Conservation (phyloP, 352 stramenopile species). For the Globisporangium rhizosaccharum region DNA sequence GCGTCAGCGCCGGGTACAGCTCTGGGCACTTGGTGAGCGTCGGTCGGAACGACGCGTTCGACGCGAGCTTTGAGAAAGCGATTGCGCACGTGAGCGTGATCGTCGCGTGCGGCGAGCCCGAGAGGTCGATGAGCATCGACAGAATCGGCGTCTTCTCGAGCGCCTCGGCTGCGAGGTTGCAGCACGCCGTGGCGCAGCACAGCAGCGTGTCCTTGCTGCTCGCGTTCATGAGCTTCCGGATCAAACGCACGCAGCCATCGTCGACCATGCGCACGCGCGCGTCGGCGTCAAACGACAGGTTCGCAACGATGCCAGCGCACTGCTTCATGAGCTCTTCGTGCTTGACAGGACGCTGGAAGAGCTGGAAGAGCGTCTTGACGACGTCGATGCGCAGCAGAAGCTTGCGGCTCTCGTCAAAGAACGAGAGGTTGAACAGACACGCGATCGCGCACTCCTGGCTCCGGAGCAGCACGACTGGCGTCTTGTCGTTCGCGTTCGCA, state of each 20-base stretch:
- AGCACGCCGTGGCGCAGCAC: slow-evolving; percentile 69
- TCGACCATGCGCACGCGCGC: slow-evolving; percentile 53
- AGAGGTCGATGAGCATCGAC: slow-evolving; percentile 79
- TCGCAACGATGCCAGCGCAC: slow-evolving; percentile 56
- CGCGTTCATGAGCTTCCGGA: slow-evolving; percentile 64
- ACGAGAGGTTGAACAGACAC: slow-evolving; percentile 80
- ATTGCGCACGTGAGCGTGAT: slow-evolving; percentile 77
- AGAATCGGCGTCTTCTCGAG: slow-evolving; percentile 66
- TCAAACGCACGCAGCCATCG: slow-evolving; percentile 51
- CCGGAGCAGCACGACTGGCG: slow-evolving; percentile 35
- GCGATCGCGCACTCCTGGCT: slow-evolving; percentile 69
- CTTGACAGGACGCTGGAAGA: slow-evolving; percentile 64
- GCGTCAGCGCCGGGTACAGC: slow-evolving; percentile 66
- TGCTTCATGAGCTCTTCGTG: slow-evolving; percentile 66
- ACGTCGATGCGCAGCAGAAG: slow-evolving; percentile 54
- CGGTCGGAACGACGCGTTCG: slow-evolving; percentile 41
- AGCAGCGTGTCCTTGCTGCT: slow-evolving; percentile 57
- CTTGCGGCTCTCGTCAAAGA: slow-evolving; percentile 57
- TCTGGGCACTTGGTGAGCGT: slow-evolving; percentile 65
- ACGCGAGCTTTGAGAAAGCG: slow-evolving; percentile 71
- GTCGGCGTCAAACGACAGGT: slow-evolving; percentile 71
- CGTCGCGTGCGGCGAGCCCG: slow-evolving; percentile 42
- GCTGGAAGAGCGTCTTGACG: slow-evolving; percentile 52
- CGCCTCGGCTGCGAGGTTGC: slow-evolving; percentile 64
- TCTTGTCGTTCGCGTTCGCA: slow-evolving; percentile 30